A percentile compares a stretch with the other conserved stretches of the same genome.
Evolutionary conservation across 192 early-diverging fungal species (phyloP).

Genomic region (Chytriomyces confervae): DNA sequence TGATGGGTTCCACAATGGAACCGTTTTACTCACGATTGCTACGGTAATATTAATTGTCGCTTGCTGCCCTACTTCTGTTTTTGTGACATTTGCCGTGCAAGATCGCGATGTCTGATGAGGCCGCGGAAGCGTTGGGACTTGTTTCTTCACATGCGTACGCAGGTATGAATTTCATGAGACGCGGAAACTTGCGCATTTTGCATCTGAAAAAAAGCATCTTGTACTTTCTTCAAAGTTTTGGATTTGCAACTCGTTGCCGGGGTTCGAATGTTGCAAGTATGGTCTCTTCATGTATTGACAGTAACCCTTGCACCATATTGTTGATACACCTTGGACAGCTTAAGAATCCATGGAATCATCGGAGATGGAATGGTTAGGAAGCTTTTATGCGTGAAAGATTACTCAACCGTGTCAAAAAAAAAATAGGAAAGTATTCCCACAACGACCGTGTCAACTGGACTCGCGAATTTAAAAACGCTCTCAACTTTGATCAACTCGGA

Average conservation of each 20-base stretch:
- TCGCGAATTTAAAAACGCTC: conserved; percentile 61
- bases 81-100: conserved; percentile 16
- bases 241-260: conserved; percentile 68
- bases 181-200: too few species aligned
- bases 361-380: conserved; percentile 82
- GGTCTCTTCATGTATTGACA: background rate
- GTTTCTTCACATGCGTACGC: conserved; percentile 93
- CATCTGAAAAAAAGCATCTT: background rate
- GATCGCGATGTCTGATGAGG: conserved; percentile 69
- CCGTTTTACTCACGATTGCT: conserved; percentile 80
- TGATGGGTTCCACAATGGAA: conserved; percentile 70
- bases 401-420: conserved; percentile 21
- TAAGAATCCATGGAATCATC: conserved; percentile 93
- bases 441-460: conserved; percentile 65
- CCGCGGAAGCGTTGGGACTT: conserved; percentile 71
- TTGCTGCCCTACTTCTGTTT: background rate
- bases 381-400: conserved; percentile 62
- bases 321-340: conserved; percentile 7
- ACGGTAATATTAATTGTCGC: conserved; percentile 56
- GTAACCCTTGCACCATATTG: background rate
- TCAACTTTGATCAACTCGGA: conserved; percentile 74
- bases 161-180: conserved; percentile 40
- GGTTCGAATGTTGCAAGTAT: conserved; percentile 73
- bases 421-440: conserved; percentile 43
- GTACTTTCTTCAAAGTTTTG: conserved; percentile 38